phyloP scores from a whole-genome alignment of 2,329 filamentous ascomycete genomes.

The Epichloe coenophiala region DNA sequence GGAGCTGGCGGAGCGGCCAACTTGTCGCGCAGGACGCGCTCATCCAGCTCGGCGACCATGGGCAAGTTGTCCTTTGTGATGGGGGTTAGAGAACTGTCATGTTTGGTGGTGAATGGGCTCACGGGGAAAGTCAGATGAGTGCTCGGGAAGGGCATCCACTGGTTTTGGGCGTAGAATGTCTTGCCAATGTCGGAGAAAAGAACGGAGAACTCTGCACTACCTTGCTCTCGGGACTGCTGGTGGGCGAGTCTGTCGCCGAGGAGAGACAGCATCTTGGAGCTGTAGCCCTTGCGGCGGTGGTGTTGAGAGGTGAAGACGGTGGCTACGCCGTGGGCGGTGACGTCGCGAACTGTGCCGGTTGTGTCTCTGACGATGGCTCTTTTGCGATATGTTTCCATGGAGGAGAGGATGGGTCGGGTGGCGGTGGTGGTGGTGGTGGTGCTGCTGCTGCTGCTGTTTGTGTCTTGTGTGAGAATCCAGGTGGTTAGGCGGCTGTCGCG shows the following conservation, averaged over 20 bases:
- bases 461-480: conserved; percentile 45
- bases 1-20: conserved; percentile 22
- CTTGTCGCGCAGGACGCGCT: conserved; percentile 41
- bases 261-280: conserved; percentile 59
- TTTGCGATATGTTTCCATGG: conserved; percentile 52
- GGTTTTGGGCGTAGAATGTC: conserved; percentile 61
- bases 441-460: background rate
- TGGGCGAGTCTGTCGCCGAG: conserved; percentile 32
- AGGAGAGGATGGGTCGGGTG: conserved; percentile 43
- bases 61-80: conserved; percentile 49
- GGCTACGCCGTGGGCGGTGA: conserved; percentile 58
- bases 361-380: conserved; percentile 32
- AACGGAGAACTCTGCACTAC: conserved; percentile 50
- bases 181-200: conserved; percentile 82
- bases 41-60: conserved; percentile 50
- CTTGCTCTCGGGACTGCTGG: conserved; percentile 13
- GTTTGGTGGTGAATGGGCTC: conserved; percentile 12
- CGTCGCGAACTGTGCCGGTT: conserved; percentile 30
- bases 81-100: conserved; percentile 16
- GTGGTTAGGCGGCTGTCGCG: conserved; percentile 43
- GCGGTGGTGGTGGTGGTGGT: background rate
- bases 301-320: conserved; percentile 64
- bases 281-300: conserved; percentile 62
- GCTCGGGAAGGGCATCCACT: conserved; percentile 66
- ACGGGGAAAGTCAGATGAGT: conserved; percentile 51